Base-by-base conservation (phyloP, 2,329 filamentous ascomycete genomes). In the Cladophialophora carrionii region DNA sequence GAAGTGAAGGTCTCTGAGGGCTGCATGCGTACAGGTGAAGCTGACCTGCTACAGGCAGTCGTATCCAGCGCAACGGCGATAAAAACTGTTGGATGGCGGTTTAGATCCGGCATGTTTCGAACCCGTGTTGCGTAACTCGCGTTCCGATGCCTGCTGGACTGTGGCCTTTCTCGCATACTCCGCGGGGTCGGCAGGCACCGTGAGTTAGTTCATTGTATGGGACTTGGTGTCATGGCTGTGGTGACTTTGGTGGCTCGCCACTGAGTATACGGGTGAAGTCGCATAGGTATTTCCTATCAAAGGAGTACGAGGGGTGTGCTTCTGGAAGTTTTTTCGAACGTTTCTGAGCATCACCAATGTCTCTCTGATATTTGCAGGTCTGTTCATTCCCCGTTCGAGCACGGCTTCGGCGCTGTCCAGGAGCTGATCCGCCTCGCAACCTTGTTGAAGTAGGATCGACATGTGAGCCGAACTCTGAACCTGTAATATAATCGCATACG, bases 401-500 rank as follows among this genome's bases (percentile, higher is more conserved):
- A 57, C 60, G 5, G 17, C 52, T 41, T 62, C 60, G 12, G 60
- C 60, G 43, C 20, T 14, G 41, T 62, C 60, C 7, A 62, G 52
- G 31, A 62, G 43, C 9, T 57, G 52, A 51, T 57, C 52, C 4
- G 60, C 34, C 48, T 62, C 60, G 24, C 51, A 52, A 17, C 41
- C 46, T 20, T 55, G 52, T 37, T 48, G 60, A 22, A 62, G 60
- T 17, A 62, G 53, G 34, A 62, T 57, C 2, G 60, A 57, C 41
- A 62, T 62, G 20, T 20, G 29, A 14, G 52, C 17, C 24, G 60
- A 62, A n/a, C 20, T 55, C n/a, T 57, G 60, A 49, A 62, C 60
- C 60, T 62, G 60, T 31, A 62, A 37, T 9, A 62, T 62, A 8
- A 41, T 62, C 34, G 60, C 60, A 57, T 62, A 57, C 32, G 60